Base-by-base conservation (phyloP, 106 monocot species). In the Apostasia ramifera region DNA sequence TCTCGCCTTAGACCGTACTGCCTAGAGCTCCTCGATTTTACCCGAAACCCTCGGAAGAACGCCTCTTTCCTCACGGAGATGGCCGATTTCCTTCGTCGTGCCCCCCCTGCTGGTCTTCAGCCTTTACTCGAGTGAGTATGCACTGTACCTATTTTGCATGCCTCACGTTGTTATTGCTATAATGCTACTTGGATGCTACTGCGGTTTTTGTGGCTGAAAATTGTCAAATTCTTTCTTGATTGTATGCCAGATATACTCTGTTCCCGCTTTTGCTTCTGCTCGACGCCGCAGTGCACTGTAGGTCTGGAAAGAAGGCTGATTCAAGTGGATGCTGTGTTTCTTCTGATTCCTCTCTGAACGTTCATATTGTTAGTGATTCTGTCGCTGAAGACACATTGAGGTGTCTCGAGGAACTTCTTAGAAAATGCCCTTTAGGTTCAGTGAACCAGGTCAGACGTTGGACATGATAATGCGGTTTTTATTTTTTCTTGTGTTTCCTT, bases 211-310 rank as follows among this genome's bases (percentile, higher is more conserved):
- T 2, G 43, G 47, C 7, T 8, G 10, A 40, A 37, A 38, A 1
- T 15, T 14, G 40, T 46, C 60, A 26, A 53, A 46, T 15, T 59
- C 14, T 53, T 71, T 55, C 42, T n/a, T 64, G 37, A 44, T 43
- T 73, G 47, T 54, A 71, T 14, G 52, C 1, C 79, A 92, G 92
- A 61, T 92, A 90, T 53, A 87, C 84, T 1, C n/a, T 92, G 76
- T 69, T 98, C 43, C 92, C 92, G 2, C 81, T 98, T 55, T 77
- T 98, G 6, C 76, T 98, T 39, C 76, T 98, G 8, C 62, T 97
- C 73, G 92, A 98, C 50, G 85, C 81, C 39, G 80, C 92, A 40
- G 77, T 92, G 39, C 65, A 77, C 53, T 84, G 87, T 67, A 67
- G 97, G 13, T 77, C 74, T 11, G 73, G 71, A 13, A 74, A 82